phyloP scores from a whole-genome alignment of 805 yeast genomes.

The Kregervanrija delftensis region DNA sequence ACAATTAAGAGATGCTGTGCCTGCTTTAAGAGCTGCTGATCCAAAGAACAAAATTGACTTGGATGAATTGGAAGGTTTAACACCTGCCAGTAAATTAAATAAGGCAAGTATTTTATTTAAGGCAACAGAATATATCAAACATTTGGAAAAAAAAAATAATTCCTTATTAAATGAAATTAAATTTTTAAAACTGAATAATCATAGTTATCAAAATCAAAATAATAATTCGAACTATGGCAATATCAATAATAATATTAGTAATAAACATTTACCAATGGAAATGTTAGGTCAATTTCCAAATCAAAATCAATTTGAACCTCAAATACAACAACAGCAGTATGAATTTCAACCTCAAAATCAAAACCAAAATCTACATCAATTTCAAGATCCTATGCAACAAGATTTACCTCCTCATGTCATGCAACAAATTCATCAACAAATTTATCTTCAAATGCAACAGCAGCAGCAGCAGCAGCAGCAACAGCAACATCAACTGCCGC shows the following conservation, averaged over 20 bases:
- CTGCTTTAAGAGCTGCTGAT: slow-evolving; percentile 59
- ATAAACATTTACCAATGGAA: slow-evolving; percentile 3
- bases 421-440: slow-evolving; percentile 8
- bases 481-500: background rate
- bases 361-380: slow-evolving; percentile 7
- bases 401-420: background rate
- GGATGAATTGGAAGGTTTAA: slow-evolving; percentile 64
- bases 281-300: slow-evolving; percentile 4
- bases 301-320: background rate
- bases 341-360: too few species aligned
- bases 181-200: slow-evolving; percentile 12
- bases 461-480: slow-evolving; percentile 6
- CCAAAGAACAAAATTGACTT: slow-evolving; percentile 18
- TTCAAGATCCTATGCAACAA: background rate
- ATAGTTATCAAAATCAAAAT: slow-evolving; percentile 2
- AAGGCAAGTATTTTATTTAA: slow-evolving; percentile 74
- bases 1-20: slow-evolving; percentile 70
- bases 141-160: slow-evolving; percentile 55
- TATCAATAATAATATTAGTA: background rate
- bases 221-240: background rate
- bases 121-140: slow-evolving; percentile 74
- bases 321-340: background rate
- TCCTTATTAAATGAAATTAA: slow-evolving; percentile 45
- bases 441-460: slow-evolving; percentile 1
- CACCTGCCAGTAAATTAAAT: slow-evolving; percentile 69